Percentiles rank a stretch among this genome's conserved stretches.
phyloP scores from a whole-genome alignment of 306 rosid species.

The Dalbergia cultrata region DNA sequence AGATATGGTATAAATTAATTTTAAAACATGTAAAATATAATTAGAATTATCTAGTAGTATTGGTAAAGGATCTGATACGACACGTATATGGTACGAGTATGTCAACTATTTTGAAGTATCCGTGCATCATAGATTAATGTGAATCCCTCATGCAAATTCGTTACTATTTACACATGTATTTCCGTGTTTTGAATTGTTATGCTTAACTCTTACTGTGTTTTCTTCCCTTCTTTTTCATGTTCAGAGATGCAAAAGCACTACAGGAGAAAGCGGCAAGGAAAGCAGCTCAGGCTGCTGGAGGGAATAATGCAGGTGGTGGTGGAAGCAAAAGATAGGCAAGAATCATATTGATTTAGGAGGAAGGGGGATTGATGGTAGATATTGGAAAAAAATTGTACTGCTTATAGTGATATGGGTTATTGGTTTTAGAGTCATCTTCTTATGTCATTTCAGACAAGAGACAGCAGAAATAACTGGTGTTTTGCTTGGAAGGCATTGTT shows the following conservation, averaged over 20 bases:
- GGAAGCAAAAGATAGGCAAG: constrained; percentile 42
- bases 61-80: too few species aligned
- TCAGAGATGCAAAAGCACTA: constrained; percentile 75
- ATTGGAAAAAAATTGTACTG: constrained; percentile 27
- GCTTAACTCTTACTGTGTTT: too few species aligned
- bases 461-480: neutral
- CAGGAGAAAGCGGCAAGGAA: constrained; percentile 72
- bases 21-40: too few species aligned
- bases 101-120: too few species aligned
- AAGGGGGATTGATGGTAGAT: neutral
- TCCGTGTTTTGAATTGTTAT: too few species aligned
- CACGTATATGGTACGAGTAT: too few species aligned
- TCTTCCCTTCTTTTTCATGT: neutral
- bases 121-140: too few species aligned
- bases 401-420: constrained; percentile 37
- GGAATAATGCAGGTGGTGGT: constrained; percentile 57
- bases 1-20: too few species aligned
- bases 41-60: too few species aligned
- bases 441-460: constrained; percentile 13
- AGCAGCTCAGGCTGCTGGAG: constrained; percentile 58
- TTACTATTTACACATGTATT: too few species aligned
- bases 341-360: constrained; percentile 1
- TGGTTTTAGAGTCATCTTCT: constrained; percentile 47
- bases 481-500: constrained; percentile 34
- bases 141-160: too few species aligned